These are phyloP conservation scores for Haematococcus lacustris DNA, from an alignment of 139 green algal species.

Conservation along the genomic window DNA sequence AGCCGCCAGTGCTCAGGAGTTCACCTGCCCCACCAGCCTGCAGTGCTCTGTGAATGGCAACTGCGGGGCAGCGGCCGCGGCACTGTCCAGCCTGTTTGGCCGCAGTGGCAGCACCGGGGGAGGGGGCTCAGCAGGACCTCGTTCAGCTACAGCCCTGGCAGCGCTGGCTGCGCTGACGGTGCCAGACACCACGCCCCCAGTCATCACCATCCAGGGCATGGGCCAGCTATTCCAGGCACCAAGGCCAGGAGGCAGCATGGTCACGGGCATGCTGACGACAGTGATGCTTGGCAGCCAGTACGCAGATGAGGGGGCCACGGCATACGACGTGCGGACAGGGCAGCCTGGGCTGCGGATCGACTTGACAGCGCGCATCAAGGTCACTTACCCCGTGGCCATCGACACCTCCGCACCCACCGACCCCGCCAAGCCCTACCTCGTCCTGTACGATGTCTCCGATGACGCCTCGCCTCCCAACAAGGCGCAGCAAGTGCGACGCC, in stretches of 20 bases:
- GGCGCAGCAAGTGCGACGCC: conserved; percentile 1
- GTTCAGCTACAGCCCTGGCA: no score
- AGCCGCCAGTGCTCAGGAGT: no score
- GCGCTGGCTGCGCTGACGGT: no score
- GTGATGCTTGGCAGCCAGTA: neutral
- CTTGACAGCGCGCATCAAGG: neutral
- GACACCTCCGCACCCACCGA: no score
- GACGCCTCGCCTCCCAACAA: neutral
- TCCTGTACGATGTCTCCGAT: neutral
- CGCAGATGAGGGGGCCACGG: neutral
- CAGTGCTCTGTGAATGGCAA: no score
- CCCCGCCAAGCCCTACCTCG: no score
- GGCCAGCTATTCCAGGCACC: conserved; percentile 5
- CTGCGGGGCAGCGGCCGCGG: no score
- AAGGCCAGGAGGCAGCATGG: neutral
- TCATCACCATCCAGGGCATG: neutral
- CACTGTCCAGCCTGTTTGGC: no score
- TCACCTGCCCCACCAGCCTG: no score
- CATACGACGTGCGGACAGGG: neutral
- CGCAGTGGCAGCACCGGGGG: no score
- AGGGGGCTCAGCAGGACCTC: no score
- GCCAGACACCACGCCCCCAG: conserved; percentile 2
- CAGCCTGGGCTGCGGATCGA: neutral
- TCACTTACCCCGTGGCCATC: no score
- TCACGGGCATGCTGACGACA: neutral